phyloP scores from a whole-genome alignment of 192 early-diverging fungal species.

The Anaeromyces robustus region DNA sequence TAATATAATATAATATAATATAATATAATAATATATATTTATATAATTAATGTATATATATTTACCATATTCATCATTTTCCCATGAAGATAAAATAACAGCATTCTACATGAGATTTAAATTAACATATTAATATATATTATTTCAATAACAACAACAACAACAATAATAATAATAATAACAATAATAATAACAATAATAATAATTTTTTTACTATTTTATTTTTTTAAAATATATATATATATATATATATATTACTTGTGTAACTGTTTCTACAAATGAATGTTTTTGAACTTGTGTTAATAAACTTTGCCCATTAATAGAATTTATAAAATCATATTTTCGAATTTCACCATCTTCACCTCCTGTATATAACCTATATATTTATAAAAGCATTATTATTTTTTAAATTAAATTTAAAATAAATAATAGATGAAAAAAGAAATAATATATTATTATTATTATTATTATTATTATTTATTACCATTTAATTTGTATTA shows the following conservation, averaged over 20 bases:
- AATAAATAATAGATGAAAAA: too few species aligned
- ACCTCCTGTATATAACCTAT: slow-evolving; percentile 50
- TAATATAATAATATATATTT: too few species aligned
- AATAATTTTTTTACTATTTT: too few species aligned
- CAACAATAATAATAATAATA: too few species aligned
- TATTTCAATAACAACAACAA: too few species aligned
- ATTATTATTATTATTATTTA: too few species aligned
- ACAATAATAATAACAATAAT: too few species aligned
- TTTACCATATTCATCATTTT: slow-evolving; percentile 54
- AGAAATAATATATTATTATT: too few species aligned
- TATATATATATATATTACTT: slow-evolving; percentile 11
- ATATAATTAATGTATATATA: not conserved
- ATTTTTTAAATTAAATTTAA: too few species aligned
- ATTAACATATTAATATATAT: slow-evolving; percentile 7
- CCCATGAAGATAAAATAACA: slow-evolving; percentile 64
- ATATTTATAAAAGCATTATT: too few species aligned
- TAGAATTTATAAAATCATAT: slow-evolving; percentile 77
- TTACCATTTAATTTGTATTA: too few species aligned
- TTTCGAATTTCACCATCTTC: slow-evolving; percentile 92
- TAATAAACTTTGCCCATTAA: slow-evolving; percentile 62
- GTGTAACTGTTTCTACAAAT: slow-evolving; percentile 69
- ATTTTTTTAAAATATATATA: not conserved
- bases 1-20: too few species aligned
- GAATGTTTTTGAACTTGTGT: slow-evolving; percentile 76
- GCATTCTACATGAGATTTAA: slow-evolving; percentile 39